Conservation (phyloP, 208 protist species). For the Strigomonas culicis region DNA sequence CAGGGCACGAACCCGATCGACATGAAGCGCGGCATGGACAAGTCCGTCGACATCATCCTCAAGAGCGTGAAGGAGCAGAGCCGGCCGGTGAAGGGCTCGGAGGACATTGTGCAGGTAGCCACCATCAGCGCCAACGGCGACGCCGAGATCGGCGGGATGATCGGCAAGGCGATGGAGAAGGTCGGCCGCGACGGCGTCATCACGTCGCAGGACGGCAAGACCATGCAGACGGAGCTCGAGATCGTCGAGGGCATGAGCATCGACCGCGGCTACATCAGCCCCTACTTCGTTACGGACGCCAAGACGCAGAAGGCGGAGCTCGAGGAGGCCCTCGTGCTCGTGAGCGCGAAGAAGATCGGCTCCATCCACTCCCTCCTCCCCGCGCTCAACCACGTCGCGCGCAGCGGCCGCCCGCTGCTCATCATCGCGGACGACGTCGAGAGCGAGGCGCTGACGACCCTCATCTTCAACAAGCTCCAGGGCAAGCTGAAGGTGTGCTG, state of each 20-base stretch:
- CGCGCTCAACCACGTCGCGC: slow-evolving; percentile 86
- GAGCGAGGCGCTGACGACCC: slow-evolving; percentile 93
- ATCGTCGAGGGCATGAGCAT: slow-evolving; percentile 98
- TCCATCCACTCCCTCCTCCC: slow-evolving; percentile 88
- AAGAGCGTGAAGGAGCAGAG: slow-evolving; percentile 86
- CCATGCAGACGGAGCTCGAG: slow-evolving; percentile 97
- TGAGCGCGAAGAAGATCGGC: slow-evolving; percentile 96
- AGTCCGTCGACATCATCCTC: slow-evolving; percentile 92
- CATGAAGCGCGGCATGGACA: slow-evolving; percentile 98
- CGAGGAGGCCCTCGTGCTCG: slow-evolving; percentile 95
- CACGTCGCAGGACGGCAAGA: slow-evolving; percentile 99
- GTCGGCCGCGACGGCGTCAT: slow-evolving; percentile 99
- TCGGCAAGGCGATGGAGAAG: slow-evolving; percentile 98
- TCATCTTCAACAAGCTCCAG: slow-evolving; percentile 87
- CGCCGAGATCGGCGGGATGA: slow-evolving; percentile 96
- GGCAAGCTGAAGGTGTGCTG: slow-evolving; percentile 87
- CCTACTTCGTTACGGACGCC: slow-evolving; percentile 98
- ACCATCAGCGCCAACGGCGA: slow-evolving; percentile 99
- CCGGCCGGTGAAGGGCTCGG: slow-evolving; percentile 93
- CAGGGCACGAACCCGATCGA: slow-evolving; percentile 99
- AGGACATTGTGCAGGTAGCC: slow-evolving; percentile 97
- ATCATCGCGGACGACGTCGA: slow-evolving; percentile 99
- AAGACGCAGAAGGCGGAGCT: slow-evolving; percentile 96
- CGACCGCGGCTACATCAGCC: slow-evolving; percentile 97
- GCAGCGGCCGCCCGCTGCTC: slow-evolving; percentile 91